phyloP scores from a whole-genome alignment of 257 asterid species.

The Solanum virginianum region DNA sequence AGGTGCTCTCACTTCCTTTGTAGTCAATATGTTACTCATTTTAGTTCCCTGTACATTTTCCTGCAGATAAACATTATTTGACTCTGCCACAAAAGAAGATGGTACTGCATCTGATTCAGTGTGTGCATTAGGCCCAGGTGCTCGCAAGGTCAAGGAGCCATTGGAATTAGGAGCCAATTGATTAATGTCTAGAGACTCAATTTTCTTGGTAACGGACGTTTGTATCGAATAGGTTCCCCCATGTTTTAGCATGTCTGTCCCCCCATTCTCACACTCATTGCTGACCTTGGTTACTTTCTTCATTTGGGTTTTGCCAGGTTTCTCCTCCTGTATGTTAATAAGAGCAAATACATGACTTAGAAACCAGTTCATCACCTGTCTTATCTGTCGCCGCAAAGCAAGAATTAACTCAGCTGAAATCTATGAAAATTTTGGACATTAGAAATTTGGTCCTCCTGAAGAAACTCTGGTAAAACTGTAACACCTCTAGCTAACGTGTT shows the following conservation, averaged over 20 bases:
- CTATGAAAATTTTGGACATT: conserved; percentile 23
- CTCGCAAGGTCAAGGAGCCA: conserved; percentile 13
- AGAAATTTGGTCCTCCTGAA: conserved; percentile 6
- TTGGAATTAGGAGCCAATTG: conserved; percentile 18
- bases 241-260: conserved; percentile 15
- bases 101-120: conserved; percentile 15
- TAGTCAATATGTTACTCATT: conserved; percentile 18
- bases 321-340: conserved; percentile 13
- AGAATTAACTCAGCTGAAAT: conserved; percentile 41
- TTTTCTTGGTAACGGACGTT: conserved; percentile 13
- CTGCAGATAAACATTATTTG: conserved; percentile 22
- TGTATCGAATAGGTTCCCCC: not conserved
- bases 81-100: conserved; percentile 14
- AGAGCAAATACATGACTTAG: conserved; percentile 14
- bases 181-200: conserved; percentile 12
- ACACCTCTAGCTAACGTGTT: not conserved
- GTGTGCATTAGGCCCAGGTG: conserved; percentile 13
- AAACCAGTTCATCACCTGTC: conserved; percentile 33
- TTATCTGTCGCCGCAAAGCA: conserved; percentile 35
- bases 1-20: conserved; percentile 14
- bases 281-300: conserved; percentile 20
- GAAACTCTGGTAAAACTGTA: not conserved
- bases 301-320: conserved; percentile 2
- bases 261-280: conserved; percentile 3
- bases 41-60: conserved; percentile 16